A percentile compares a stretch with the other conserved stretches of the same genome.
Conservation (phyloP, 306 rosid genomes). For the Elaeagnus macrophylla region DNA sequence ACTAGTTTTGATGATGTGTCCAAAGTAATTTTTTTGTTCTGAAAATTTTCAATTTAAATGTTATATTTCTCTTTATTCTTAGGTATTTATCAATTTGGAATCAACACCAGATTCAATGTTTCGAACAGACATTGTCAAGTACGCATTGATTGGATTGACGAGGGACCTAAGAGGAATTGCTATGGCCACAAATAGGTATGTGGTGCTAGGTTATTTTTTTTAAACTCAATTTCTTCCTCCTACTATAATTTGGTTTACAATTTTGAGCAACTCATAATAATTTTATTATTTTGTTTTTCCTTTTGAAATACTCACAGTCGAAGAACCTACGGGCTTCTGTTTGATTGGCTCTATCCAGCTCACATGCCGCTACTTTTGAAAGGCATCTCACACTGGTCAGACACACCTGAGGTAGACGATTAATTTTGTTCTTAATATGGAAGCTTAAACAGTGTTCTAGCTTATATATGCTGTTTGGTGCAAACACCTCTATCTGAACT, state of each 20-base stretch:
- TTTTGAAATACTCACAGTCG: constrained; percentile 53
- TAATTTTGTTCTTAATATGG: constrained; percentile 1
- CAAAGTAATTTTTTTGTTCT: constrained; percentile 1
- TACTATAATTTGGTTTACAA: constrained; percentile 3
- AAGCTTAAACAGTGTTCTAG: constrained; percentile 1
- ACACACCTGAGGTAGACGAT: constrained; percentile 80
- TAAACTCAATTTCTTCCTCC: constrained; percentile 12
- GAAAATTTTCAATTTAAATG: constrained; percentile 7
- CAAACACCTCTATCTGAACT: not conserved
- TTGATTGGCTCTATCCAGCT: constrained; percentile 96
- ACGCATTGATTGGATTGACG: constrained; percentile 81
- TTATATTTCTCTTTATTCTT: constrained; percentile 14
- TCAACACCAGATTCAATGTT: constrained; percentile 89
- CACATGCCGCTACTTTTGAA: constrained; percentile 81
- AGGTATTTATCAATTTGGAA: constrained; percentile 86
- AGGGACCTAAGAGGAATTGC: constrained; percentile 98
- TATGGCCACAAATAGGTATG: constrained; percentile 89
- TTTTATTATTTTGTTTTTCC: constrained; percentile 10
- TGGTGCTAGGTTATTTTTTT: too few relatives aligned
- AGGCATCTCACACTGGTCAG: constrained; percentile 92
- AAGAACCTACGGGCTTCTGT: constrained; percentile 82
- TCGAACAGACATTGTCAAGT: constrained; percentile 80
- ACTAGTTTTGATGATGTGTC: not conserved
- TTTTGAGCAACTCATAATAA: constrained; percentile 16
- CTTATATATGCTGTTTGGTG: not conserved